phyloP scores from a whole-genome alignment of 331 rosid species.

The Malus hybrid region DNA sequence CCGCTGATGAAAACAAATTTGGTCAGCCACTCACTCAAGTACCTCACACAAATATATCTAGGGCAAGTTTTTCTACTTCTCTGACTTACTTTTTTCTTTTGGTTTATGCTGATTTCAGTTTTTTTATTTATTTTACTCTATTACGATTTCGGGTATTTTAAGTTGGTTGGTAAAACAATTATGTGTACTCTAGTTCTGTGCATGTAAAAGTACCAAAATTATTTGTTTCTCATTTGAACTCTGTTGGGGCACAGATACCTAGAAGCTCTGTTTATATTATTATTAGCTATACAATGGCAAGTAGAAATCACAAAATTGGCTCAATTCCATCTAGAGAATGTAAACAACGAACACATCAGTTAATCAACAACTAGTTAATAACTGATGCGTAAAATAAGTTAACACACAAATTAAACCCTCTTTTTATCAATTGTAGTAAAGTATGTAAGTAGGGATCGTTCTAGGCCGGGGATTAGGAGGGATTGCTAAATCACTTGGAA shows the following conservation, averaged over 20 bases:
- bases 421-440: no score
- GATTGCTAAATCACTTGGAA: no score
- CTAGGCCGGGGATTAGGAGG: no score
- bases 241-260: no score
- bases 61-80: slow-evolving; percentile 52
- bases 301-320: not conserved
- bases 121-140: not conserved
- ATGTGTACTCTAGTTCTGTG: not conserved
- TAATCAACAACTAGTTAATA: no score
- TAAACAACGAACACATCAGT: no score
- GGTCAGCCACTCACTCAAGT: slow-evolving; percentile 74
- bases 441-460: no score
- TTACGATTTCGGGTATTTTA: no score
- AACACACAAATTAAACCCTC: no score
- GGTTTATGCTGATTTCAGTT: not conserved
- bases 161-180: not conserved
- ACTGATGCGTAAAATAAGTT: no score
- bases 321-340: not conserved
- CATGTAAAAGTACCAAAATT: not conserved
- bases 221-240: no score
- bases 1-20: slow-evolving; percentile 83
- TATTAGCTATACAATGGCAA: not conserved
- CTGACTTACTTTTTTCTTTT: not conserved
- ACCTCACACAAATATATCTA: slow-evolving; percentile 69
- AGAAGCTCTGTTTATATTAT: not conserved